Evolutionary conservation across 345 rosid genomes (phyloP), one percentile per base, ranked within the genome.

Genomic region (Murraya paniculata): DNA sequence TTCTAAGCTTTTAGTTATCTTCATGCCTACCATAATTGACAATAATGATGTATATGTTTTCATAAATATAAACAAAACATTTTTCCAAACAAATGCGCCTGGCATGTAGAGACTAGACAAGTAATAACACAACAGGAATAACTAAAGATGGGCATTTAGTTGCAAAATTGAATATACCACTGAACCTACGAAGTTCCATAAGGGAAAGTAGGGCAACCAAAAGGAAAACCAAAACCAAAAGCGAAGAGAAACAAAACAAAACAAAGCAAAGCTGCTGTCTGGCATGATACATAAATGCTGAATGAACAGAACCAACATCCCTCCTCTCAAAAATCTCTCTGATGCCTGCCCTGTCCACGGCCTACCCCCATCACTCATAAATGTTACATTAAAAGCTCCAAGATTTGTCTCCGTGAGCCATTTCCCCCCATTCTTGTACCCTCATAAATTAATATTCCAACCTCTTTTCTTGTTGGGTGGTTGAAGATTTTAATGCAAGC

Each of bases 401-500:
- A 45, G 78, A 78, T 77, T 80, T 67, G 82, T 78, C 67, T 81
- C 80, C 78, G 65, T 62, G 82, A 78, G 41, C 79, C 53, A 73
- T 79, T 48, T 75, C 87, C 79, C 83, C 81, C 21, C 21, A 77
- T 80, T 86, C 84, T 74, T 82, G 81, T 78, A 74, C 81, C 81
- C 24, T 74, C 73, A 56, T 76, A 69, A 71, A 80, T 83, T 81
- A 86, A 88, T 83, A 64, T 65, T 77, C 78, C 89, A 83, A 84
- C 88, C 72, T 60, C 84, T 85, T 73, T 76, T 84, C 75, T 75
- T 80, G 76, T 68, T 62, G 79, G 83, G 91, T 80, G 14, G 91
- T 83, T 88, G 89, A 68, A 35, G 79, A 71, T 65, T 78, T 88
- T 31, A 85, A 85, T 87, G 90, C 75, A 25, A 25, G 88, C 77